phyloP scores from a whole-genome alignment of 2,329 filamentous ascomycete genomes.

The Paracorniculantispora psalliotae region DNA sequence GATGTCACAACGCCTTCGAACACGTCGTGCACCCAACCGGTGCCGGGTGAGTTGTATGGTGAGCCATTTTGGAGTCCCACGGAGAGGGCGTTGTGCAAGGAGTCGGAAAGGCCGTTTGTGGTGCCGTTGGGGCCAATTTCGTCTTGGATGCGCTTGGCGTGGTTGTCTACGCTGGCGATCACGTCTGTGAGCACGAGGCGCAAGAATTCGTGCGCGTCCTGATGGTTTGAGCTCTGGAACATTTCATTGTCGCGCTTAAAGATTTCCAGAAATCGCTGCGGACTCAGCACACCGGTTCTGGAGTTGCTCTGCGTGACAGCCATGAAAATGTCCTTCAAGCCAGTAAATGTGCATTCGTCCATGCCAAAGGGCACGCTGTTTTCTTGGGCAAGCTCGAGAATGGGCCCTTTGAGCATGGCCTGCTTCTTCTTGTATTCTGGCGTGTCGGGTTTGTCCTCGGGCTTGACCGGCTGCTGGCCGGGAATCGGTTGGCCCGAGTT shows the following conservation, averaged over 20 bases:
- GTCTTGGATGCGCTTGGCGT: constrained; percentile 61
- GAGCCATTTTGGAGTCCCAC: constrained; percentile 31
- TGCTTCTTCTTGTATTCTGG: constrained; percentile 98
- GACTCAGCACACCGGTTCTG: constrained; percentile 84
- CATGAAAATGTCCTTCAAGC: constrained; percentile 93
- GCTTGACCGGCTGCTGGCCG: constrained; percentile 53
- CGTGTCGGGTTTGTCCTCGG: constrained; percentile 90
- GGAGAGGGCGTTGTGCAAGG: constrained; percentile 39
- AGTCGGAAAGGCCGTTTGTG: constrained; percentile 42
- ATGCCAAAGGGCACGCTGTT: constrained; percentile 80
- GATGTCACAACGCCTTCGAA: constrained; percentile 94
- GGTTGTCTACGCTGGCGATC: constrained; percentile 88
- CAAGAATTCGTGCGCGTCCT: constrained; percentile 96
- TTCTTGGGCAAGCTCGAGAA: constrained; percentile 78
- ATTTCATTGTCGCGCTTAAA: constrained; percentile 93
- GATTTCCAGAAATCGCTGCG: constrained; percentile 88
- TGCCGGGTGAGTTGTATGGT: constrained; percentile 54
- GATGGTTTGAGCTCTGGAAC: constrained; percentile 96
- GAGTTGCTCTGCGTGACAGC: constrained; percentile 76
- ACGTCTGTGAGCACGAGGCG: constrained; percentile 94
- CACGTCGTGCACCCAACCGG: constrained; percentile 92
- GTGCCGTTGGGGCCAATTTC: constrained; percentile 37
- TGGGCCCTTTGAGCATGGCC: constrained; percentile 80
- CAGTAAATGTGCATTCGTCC: constrained; percentile 91
- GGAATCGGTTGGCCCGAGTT: constrained; percentile 50